Percentiles rank a stretch among this genome's conserved stretches.
Conservation (phyloP, 306 rosid species). For the Datisca glomerata region DNA sequence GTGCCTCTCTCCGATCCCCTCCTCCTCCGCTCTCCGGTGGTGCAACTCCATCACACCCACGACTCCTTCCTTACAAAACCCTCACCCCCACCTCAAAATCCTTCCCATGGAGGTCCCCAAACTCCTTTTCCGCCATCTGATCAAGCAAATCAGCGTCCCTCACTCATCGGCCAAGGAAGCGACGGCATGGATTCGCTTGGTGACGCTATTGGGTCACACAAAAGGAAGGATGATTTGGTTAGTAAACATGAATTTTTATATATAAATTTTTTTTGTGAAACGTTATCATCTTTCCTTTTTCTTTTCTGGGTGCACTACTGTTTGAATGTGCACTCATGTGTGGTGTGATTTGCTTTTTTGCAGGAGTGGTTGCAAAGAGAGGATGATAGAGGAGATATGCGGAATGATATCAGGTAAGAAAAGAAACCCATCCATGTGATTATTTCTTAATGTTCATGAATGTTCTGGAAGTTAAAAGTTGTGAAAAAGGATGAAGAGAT, state of each 20-base stretch:
- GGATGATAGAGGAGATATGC: no score
- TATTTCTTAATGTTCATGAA: conserved; percentile 25
- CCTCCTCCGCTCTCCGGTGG: conserved; percentile 38
- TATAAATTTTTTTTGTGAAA: conserved; percentile 10
- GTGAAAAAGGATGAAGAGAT: no score
- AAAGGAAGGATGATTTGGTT: conserved; percentile 30
- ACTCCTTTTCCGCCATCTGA: conserved; percentile 35
- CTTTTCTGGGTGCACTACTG: background rate
- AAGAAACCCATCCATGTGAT: background rate
- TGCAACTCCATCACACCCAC: conserved; percentile 37
- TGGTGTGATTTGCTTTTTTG: no score
- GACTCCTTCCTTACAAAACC: conserved; percentile 10
- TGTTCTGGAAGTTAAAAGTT: conserved; percentile 36
- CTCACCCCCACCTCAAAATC: conserved; percentile 11
- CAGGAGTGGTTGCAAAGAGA: no score
- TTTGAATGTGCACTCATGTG: no score
- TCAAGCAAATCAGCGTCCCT: conserved; percentile 18
- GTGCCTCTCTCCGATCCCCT: conserved; percentile 65
- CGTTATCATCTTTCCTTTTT: background rate
- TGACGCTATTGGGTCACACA: conserved; percentile 20
- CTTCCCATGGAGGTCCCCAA: background rate
- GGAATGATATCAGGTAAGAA: conserved; percentile 43
- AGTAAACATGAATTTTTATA: conserved; percentile 18
- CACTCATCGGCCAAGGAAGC: conserved; percentile 25
- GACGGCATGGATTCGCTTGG: conserved; percentile 17